Evolutionary conservation across 257 asterid species (phyloP).

Genomic region (Cordia subcordata): DNA sequence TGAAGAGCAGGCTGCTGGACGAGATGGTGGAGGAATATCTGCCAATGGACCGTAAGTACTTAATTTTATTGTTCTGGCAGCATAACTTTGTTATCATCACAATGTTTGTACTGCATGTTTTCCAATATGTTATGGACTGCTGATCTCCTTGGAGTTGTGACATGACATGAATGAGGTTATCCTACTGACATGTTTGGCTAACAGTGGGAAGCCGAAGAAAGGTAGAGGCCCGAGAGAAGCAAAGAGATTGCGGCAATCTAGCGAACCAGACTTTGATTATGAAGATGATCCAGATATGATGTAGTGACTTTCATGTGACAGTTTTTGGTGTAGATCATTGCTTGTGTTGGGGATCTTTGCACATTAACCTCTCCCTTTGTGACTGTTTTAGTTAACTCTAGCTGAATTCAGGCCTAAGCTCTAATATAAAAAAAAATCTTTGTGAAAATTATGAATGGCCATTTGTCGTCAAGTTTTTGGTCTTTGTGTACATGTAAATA

Average conservation of each 20-base stretch:
- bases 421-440: too few relatives aligned
- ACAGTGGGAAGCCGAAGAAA: slow-evolving; percentile 90
- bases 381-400: too few relatives aligned
- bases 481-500: too few relatives aligned
- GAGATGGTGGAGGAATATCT: slow-evolving; percentile 71
- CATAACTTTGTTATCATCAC: neutral
- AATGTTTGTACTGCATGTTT: neutral
- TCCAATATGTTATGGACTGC: neutral
- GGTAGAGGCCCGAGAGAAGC: slow-evolving; percentile 88
- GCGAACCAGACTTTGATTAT: slow-evolving; percentile 84
- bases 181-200: neutral
- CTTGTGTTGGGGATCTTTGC: too few relatives aligned
- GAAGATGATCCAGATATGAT: slow-evolving; percentile 92
- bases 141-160: neutral
- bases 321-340: too few relatives aligned
- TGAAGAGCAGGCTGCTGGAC: slow-evolving; percentile 75
- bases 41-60: slow-evolving; percentile 84
- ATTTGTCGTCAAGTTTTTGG: too few relatives aligned
- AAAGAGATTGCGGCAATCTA: slow-evolving; percentile 77
- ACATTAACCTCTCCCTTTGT: too few relatives aligned
- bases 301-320: slow-evolving; percentile 19
- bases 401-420: too few relatives aligned
- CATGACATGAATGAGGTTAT: neutral
- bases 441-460: too few relatives aligned
- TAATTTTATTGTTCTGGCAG: neutral